These are phyloP conservation scores for Leishmania gerbilli DNA, from an alignment of 208 protist genomes.

Conservation along the genomic window DNA sequence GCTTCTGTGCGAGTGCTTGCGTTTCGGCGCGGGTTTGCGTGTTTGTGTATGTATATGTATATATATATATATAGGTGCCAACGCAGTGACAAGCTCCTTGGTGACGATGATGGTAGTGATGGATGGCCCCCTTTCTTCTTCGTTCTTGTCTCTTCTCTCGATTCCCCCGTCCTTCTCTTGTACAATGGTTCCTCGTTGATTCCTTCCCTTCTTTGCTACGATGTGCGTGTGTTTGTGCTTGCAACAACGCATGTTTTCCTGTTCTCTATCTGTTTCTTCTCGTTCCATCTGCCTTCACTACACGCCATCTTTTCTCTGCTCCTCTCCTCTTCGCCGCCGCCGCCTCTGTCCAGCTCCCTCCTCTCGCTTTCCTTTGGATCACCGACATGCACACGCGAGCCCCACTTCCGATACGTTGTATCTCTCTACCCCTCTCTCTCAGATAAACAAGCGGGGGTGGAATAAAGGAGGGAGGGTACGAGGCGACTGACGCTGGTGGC, in stretches of 20 bases:
- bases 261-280: not conserved
- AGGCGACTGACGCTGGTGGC: not conserved
- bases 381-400: not conserved
- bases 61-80: not conserved
- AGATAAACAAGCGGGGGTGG: not conserved
- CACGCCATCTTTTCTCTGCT: not conserved
- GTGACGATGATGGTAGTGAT: not conserved
- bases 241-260: not conserved
- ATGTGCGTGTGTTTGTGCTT: slow-evolving; percentile 2
- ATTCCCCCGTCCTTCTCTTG: not conserved
- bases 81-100: slow-evolving; percentile 1
- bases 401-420: not conserved
- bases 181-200: not conserved
- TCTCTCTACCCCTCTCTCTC: not conserved
- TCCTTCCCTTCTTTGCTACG: not conserved
- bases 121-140: slow-evolving; percentile 7
- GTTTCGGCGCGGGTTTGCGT: not conserved
- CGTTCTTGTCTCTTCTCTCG: slow-evolving; percentile 26
- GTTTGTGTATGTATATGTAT: not conserved
- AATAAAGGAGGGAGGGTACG: not conserved
- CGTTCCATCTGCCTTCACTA: not conserved
- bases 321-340: not conserved
- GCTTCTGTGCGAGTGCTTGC: not conserved
- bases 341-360: too few relatives aligned
- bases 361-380: not conserved